Evolutionary conservation across 2,329 filamentous ascomycete genomes (phyloP).

Genomic region (Apiospora sp.): DNA sequence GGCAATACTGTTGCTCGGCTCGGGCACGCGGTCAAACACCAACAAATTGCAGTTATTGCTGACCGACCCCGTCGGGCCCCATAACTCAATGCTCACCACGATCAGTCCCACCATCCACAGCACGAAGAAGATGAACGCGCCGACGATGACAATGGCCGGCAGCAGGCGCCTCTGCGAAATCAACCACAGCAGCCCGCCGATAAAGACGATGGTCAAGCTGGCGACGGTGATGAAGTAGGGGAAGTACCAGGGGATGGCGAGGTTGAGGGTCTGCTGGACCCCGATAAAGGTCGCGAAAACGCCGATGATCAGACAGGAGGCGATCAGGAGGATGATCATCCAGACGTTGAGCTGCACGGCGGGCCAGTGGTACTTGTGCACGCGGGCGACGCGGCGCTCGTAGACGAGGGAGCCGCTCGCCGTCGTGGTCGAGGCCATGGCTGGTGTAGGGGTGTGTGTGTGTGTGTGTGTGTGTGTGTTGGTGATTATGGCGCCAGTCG

Average conservation of each 20-base stretch:
- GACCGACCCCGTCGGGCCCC: slow-evolving; percentile 66
- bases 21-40: slow-evolving; percentile 60
- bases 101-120: slow-evolving; percentile 74
- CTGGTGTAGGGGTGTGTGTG: neutral
- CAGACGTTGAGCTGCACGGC: slow-evolving; percentile 72
- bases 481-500: neutral
- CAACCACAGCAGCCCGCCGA: slow-evolving; percentile 69
- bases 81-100: slow-evolving; percentile 68
- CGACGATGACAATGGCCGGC: slow-evolving; percentile 68
- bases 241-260: slow-evolving; percentile 72
- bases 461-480: neutral
- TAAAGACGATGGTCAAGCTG: slow-evolving; percentile 69
- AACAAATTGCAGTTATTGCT: slow-evolving; percentile 65
- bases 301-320: slow-evolving; percentile 66
- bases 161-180: slow-evolving; percentile 68
- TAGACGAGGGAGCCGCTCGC: slow-evolving; percentile 48
- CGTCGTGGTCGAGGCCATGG: slow-evolving; percentile 20
- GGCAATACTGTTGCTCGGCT: slow-evolving; percentile 55
- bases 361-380: slow-evolving; percentile 73
- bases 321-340: slow-evolving; percentile 71
- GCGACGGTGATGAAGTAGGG: slow-evolving; percentile 69
- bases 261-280: slow-evolving; percentile 61
- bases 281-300: slow-evolving; percentile 68
- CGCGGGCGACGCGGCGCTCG: slow-evolving; percentile 52
- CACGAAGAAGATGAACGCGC: slow-evolving; percentile 70